Evolutionary conservation across 169 alveolate species (phyloP).

Genomic region (Cytauxzoon felis): DNA sequence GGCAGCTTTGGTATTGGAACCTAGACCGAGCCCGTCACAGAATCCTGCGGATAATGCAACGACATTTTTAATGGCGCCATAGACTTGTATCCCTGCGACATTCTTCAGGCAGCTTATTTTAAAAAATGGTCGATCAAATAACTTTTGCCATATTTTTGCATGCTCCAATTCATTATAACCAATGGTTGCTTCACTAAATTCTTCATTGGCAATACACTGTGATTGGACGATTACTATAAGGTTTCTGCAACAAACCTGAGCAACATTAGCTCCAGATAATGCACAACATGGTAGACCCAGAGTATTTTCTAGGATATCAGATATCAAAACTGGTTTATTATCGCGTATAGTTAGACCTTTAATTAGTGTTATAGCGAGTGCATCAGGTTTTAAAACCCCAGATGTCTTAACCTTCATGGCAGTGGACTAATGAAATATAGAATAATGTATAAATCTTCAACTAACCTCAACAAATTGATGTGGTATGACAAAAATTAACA

Average conservation of each 20-base stretch:
- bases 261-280: slow-evolving; percentile 86
- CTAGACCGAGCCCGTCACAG: slow-evolving; percentile 89
- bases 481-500: slow-evolving; percentile 84
- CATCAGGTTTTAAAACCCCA: slow-evolving; percentile 60
- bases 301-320: slow-evolving; percentile 67
- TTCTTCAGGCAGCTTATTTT: slow-evolving; percentile 84
- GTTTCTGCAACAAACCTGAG: slow-evolving; percentile 57
- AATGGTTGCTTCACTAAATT: slow-evolving; percentile 90
- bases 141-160: slow-evolving; percentile 77
- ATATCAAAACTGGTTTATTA: slow-evolving; percentile 67
- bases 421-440: slow-evolving; percentile 15
- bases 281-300: slow-evolving; percentile 76
- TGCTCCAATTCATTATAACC: slow-evolving; percentile 81
- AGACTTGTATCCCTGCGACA: slow-evolving; percentile 87
- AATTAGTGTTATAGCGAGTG: slow-evolving; percentile 77
- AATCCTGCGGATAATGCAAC: slow-evolving; percentile 91
- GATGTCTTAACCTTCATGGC: slow-evolving; percentile 52
- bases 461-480: slow-evolving; percentile 81
- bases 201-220: slow-evolving; percentile 84
- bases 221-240: neutral
- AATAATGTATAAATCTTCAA: slow-evolving; percentile 10
- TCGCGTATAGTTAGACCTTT: slow-evolving; percentile 78
- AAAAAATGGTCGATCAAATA: slow-evolving; percentile 87
- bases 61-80: slow-evolving; percentile 91
- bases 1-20: slow-evolving; percentile 91